These are phyloP conservation scores for Xerocomellus amylosporus DNA, from an alignment of 768 basidiomycete genomes.

Conservation along the genomic window DNA sequence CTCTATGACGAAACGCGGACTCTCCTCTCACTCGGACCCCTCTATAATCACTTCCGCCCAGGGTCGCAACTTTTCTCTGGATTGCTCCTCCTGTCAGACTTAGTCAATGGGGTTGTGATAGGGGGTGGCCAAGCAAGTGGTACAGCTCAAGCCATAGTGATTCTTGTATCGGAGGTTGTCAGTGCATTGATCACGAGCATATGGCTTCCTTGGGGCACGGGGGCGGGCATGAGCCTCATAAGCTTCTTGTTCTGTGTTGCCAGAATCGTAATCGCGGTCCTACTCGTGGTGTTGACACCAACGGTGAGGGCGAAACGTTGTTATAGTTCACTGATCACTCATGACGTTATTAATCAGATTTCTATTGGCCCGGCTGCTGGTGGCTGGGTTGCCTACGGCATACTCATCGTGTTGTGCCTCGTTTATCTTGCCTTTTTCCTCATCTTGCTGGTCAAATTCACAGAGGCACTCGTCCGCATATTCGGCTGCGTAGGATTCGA, in stretches of 20 bases:
- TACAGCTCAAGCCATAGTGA: constrained; percentile 86
- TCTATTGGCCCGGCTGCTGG: constrained; percentile 76
- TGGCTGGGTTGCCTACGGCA: constrained; percentile 93
- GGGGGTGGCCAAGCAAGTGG: constrained; percentile 90
- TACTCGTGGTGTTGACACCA: constrained; percentile 87
- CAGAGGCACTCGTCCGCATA: constrained; percentile 80
- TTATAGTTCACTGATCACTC: constrained; percentile 4
- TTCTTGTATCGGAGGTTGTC: constrained; percentile 84
- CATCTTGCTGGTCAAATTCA: constrained; percentile 80
- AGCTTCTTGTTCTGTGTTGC: constrained; percentile 92
- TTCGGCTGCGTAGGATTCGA: constrained; percentile 80
- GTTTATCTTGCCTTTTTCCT: constrained; percentile 80
- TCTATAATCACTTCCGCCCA: constrained; percentile 93
- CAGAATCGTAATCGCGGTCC: constrained; percentile 83
- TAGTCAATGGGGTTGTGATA: constrained; percentile 79
- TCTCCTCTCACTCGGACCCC: constrained; percentile 81
- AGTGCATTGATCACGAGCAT: constrained; percentile 87
- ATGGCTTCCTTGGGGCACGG: constrained; percentile 96
- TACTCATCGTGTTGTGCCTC: constrained; percentile 78
- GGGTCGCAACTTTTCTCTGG: constrained; percentile 87
- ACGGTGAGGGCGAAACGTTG: constrained; percentile 52
- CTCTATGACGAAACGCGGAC: constrained; percentile 95
- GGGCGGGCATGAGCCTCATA: constrained; percentile 94
- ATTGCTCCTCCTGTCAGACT: constrained; percentile 76
- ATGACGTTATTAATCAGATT: constrained; percentile 50